phyloP scores from a whole-genome alignment of 1,284 basidiomycete genomes.

The Porogramme epimiltina region DNA sequence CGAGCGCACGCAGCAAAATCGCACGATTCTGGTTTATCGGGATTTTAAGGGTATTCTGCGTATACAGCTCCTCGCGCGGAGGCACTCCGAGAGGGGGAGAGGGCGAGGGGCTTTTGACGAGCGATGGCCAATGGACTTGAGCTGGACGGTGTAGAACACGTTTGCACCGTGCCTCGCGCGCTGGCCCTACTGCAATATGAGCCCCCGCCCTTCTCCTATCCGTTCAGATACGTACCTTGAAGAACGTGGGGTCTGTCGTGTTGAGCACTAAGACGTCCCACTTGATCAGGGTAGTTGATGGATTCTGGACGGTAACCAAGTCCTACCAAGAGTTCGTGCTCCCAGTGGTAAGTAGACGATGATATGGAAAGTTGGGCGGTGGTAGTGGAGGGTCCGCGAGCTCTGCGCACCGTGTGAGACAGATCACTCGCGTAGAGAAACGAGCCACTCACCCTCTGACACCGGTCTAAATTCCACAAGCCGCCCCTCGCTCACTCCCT shows the following conservation, averaged over 20 bases:
- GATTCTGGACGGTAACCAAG: slow-evolving; percentile 45
- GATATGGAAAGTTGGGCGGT: slow-evolving; percentile 30
- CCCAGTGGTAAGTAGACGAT: slow-evolving; percentile 24
- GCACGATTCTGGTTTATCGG: slow-evolving; percentile 70
- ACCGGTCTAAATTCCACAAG: slow-evolving; percentile 78
- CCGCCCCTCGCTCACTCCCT: slow-evolving; percentile 53
- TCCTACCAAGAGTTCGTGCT: slow-evolving; percentile 50
- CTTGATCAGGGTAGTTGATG: slow-evolving; percentile 68
- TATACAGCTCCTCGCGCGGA: slow-evolving; percentile 57
- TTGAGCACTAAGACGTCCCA: slow-evolving; percentile 80
- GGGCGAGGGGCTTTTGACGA: slow-evolving; percentile 47
- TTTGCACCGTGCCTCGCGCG: slow-evolving; percentile 71
- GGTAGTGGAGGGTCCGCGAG: slow-evolving; percentile 70
- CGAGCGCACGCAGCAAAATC: slow-evolving; percentile 80
- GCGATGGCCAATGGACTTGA: slow-evolving; percentile 66
- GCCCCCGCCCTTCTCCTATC: not conserved
- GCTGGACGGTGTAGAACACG: slow-evolving; percentile 69
- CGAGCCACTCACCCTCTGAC: slow-evolving; percentile 64
- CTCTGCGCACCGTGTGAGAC: slow-evolving; percentile 41
- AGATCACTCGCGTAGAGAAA: not conserved
- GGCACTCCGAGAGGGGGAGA: slow-evolving; percentile 74
- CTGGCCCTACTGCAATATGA: slow-evolving; percentile 47
- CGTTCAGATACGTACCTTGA: slow-evolving; percentile 49
- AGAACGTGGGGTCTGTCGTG: slow-evolving; percentile 66
- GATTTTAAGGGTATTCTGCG: slow-evolving; percentile 62